Conservation (phyloP, 148 eudicot genomes). For the Rhododendron griersonianum region DNA sequence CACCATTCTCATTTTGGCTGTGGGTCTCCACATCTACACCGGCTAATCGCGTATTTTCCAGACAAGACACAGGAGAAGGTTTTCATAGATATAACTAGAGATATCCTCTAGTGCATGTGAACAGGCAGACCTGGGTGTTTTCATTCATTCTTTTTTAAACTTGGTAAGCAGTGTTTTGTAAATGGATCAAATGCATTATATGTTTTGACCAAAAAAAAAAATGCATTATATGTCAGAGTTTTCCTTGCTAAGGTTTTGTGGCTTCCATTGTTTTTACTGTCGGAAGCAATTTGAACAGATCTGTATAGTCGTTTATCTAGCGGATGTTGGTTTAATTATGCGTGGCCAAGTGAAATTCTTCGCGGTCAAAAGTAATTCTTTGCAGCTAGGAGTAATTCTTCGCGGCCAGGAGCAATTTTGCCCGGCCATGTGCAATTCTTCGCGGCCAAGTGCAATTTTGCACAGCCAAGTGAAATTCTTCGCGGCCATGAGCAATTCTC, state of each 20-base stretch:
- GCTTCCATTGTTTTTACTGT: not conserved
- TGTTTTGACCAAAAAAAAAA: too few relatives aligned
- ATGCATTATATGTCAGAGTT: not conserved
- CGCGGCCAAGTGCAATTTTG: too few relatives aligned
- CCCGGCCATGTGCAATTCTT: too few relatives aligned
- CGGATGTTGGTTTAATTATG: too few relatives aligned
- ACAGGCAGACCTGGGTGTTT: not conserved
- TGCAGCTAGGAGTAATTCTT: too few relatives aligned
- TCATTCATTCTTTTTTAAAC: not conserved
- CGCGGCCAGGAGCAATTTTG: too few relatives aligned
- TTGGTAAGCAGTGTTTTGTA: not conserved
- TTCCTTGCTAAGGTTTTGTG: not conserved
- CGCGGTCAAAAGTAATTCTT: too few relatives aligned
- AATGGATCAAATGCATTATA: not conserved
- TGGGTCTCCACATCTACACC: constrained; percentile 15
- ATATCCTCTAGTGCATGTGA: too few relatives aligned
- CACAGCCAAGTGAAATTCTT: too few relatives aligned
- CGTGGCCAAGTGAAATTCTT: too few relatives aligned
- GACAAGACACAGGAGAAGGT: not conserved
- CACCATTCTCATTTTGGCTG: constrained; percentile 30
- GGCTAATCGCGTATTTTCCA: not conserved
- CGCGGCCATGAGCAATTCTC: too few relatives aligned
- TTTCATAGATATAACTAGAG: too few relatives aligned
- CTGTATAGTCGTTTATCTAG: not conserved
- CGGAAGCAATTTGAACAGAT: not conserved